Percentiles rank a stretch among this genome's conserved stretches.
These are phyloP conservation scores for Trichoderma brevicompactum DNA, from an alignment of 2,329 filamentous ascomycete genomes.

Conservation along the genomic window DNA sequence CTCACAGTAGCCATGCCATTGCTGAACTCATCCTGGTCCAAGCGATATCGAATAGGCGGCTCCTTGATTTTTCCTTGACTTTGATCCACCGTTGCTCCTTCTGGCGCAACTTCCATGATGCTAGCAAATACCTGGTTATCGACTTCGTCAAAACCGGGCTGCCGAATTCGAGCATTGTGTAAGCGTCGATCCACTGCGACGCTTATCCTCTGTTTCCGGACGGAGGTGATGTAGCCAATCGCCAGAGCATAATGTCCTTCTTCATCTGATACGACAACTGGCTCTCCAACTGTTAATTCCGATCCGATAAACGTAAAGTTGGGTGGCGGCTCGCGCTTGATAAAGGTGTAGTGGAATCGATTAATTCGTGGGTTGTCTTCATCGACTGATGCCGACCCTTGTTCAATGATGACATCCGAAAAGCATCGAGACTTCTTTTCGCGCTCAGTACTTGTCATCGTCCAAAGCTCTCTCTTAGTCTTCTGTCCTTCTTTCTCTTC, in stretches of 20 bases:
- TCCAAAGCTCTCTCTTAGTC: conserved; percentile 90
- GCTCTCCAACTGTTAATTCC: conserved; percentile 83
- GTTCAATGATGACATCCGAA: conserved; percentile 80
- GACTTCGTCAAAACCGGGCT: conserved; percentile 73
- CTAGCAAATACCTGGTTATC: conserved; percentile 86
- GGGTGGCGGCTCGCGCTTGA: conserved; percentile 66
- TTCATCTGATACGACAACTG: conserved; percentile 95
- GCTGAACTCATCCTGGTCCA: conserved; percentile 98
- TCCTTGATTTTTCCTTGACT: conserved; percentile 57
- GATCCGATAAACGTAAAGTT: conserved; percentile 89
- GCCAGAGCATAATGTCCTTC: conserved; percentile 92
- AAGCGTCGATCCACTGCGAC: conserved; percentile 90
- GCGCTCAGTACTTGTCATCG: conserved; percentile 86
- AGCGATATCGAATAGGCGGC: conserved; percentile 70
- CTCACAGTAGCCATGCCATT: conserved; percentile 95
- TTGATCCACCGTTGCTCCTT: conserved; percentile 57
- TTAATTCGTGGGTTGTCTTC: conserved; percentile 80
- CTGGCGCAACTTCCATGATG: conserved; percentile 79
- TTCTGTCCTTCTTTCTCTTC: conserved; percentile 92
- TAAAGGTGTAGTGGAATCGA: conserved; percentile 82
- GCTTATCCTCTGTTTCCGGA: conserved; percentile 75
- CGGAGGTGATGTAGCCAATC: conserved; percentile 83
- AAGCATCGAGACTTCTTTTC: conserved; percentile 91
- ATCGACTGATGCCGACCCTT: conserved; percentile 73
- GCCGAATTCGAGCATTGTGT: conserved; percentile 80